Evolutionary conservation across 129 eudicot species (phyloP).

Genomic region (Mikania micrantha): DNA sequence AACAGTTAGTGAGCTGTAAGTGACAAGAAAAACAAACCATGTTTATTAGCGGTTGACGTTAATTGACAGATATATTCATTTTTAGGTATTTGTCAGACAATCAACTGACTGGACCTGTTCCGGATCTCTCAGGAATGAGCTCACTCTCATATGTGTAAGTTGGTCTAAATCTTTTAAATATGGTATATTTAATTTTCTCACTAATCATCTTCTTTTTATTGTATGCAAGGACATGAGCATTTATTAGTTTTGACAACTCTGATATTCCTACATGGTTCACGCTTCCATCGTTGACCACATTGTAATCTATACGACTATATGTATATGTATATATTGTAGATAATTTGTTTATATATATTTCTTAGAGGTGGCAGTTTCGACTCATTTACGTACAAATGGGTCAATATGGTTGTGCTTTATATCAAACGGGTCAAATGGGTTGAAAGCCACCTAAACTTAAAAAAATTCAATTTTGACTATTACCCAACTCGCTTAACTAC

Average conservation of each 20-base stretch:
- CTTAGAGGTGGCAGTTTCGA: neutral
- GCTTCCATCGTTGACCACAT: constrained; percentile 65
- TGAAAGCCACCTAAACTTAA: neutral
- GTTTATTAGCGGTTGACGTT: neutral
- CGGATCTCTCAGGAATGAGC: constrained; percentile 63
- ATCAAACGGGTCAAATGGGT: neutral
- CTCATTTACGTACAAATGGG: no score
- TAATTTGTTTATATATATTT: neutral
- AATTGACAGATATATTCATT: neutral
- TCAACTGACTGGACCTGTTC: constrained; percentile 55
- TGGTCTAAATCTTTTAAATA: neutral
- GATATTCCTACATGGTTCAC: constrained; percentile 67
- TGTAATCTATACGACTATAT: no score
- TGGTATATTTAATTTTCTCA: neutral
- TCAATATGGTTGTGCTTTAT: neutral
- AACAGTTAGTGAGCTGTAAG: constrained; percentile 64
- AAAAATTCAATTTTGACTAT: neutral
- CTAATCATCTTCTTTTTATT: neutral
- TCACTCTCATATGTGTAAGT: constrained; percentile 69
- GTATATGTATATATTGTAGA: neutral
- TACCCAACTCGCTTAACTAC: neutral
- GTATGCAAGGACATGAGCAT: constrained; percentile 97
- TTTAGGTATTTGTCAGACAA: constrained; percentile 76
- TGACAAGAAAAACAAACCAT: neutral
- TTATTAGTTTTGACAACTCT: constrained; percentile 54